A percentile compares a stretch with the other conserved stretches of the same genome.
Evolutionary conservation across 176 grass and related monocot genomes (phyloP).

Genomic region (Calamus simplicifolius): DNA sequence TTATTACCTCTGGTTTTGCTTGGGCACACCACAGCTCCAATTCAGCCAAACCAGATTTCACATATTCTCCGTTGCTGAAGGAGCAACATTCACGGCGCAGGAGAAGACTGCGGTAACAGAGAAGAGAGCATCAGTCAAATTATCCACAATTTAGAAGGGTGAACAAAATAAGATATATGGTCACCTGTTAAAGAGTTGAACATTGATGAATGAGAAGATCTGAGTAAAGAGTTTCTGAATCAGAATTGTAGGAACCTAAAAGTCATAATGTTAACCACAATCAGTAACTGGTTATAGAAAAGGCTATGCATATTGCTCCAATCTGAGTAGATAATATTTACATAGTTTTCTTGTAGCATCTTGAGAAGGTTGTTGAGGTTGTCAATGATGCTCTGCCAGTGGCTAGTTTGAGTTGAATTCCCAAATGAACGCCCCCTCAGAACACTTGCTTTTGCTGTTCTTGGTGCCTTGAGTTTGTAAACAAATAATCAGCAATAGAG

Average conservation of each 20-base stretch:
- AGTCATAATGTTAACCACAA: conserved; percentile 26
- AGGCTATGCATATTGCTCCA: not conserved
- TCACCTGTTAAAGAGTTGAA: conserved; percentile 93
- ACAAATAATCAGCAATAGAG: conserved; percentile 6
- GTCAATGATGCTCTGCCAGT: conserved; percentile 48
- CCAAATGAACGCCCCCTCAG: conserved; percentile 75
- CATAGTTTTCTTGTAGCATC: conserved; percentile 77
- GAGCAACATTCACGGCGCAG: conserved; percentile 95
- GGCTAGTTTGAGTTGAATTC: conserved; percentile 30
- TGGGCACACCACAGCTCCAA: conserved; percentile 63
- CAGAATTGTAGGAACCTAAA: conserved; percentile 72
- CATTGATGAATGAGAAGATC: conserved; percentile 94
- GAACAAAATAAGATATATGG: conserved; percentile 1
- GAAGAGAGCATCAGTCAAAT: conserved; percentile 3
- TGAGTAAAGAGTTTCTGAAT: conserved; percentile 79
- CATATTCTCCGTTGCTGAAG: conserved; percentile 95
- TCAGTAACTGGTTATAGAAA: conserved; percentile 8
- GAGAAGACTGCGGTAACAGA: conserved; percentile 53
- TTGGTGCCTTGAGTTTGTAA: conserved; percentile 23
- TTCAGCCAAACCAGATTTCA: conserved; percentile 84
- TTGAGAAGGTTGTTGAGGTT: conserved; percentile 52
- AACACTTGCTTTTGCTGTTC: conserved; percentile 82
- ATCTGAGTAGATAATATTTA: conserved; percentile 28
- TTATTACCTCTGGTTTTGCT: conserved; percentile 63
- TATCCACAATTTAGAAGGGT: conserved; percentile 12